A percentile compares a stretch with the other conserved stretches of the same genome.
Evolutionary conservation across 2,329 filamentous ascomycete species (phyloP).

Genomic region (Paracoccidioides brasiliensis): DNA sequence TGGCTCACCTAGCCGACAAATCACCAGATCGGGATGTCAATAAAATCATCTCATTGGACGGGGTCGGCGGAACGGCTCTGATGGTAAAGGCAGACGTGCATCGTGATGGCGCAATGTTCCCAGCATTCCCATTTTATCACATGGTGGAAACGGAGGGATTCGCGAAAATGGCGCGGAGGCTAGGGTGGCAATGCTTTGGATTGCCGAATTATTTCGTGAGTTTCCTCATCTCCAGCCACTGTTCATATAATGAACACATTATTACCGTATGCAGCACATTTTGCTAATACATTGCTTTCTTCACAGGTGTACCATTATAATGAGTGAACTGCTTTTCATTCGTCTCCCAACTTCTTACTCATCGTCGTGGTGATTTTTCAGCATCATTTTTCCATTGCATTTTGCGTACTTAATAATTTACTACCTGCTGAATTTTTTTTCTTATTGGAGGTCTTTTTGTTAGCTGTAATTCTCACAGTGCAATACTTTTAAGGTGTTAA

Average conservation of each 20-base stretch:
- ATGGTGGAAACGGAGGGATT: constrained; percentile 97
- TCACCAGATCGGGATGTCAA: constrained; percentile 44
- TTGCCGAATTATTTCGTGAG: constrained; percentile 91
- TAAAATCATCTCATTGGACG: constrained; percentile 65
- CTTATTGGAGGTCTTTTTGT: not conserved
- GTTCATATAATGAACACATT: not conserved
- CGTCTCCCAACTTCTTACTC: not conserved
- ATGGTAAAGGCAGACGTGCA: constrained; percentile 96
- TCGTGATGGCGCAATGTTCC: constrained; percentile 96
- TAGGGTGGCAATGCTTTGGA: constrained; percentile 79
- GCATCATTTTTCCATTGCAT: not conserved
- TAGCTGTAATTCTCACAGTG: not conserved
- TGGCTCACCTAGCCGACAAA: constrained; percentile 64
- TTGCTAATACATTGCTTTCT: constrained; percentile 4
- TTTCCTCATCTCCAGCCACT: constrained; percentile 7
- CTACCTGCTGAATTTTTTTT: not conserved
- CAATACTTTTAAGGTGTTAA: not conserved
- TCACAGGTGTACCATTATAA: constrained; percentile 77
- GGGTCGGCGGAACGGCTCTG: constrained; percentile 83
- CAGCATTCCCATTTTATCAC: constrained; percentile 89
- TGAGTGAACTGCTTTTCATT: constrained; percentile 42
- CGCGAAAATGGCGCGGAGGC: constrained; percentile 82
- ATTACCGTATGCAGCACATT: not conserved
- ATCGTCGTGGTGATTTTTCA: not conserved
- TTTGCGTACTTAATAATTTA: not conserved